Base-by-base conservation (phyloP, 2,329 filamentous ascomycete species). In the Fusarium oligoseptatum region DNA sequence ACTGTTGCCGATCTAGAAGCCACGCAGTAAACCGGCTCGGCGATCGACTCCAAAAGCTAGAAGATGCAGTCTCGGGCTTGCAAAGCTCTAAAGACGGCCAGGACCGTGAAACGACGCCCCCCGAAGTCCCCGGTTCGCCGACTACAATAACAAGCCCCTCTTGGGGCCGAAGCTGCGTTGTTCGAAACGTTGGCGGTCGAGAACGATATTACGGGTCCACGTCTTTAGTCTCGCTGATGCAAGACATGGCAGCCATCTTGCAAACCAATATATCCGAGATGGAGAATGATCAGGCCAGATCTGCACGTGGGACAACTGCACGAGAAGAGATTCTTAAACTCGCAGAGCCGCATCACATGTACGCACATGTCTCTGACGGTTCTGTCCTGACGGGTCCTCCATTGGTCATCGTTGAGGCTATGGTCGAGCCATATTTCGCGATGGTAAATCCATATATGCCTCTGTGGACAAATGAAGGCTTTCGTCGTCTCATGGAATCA, bases 361-460 rank as follows among this genome's bases (percentile, higher is more conserved):
- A 52, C 14, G 20, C 29, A 29, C 55, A 62, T 29, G 48, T 69
- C 22, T 69, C 45, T 17, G 67, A 66, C 43, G 67, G 67, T 6
- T 69, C 67, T 1, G 27, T 62, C n/a, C 32, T 66, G 15, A 69
- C 61, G 11, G 64, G 67, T 2, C 67, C 67, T 22, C 62, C 67
- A 7, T 41, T 37, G 29, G 67, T 69, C 15, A 69, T 69, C 11
- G 55, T 69, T 4, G 62, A 69, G 29, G 67, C 67, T 9, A 66
- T 69, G 67, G 62, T 69, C n/a, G 67, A 66, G 14, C 63, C 67
- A 6, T 66, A 69, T 34, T 69, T 66, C 36, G 67, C 66, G 8
- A 57, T 62, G 56, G 67, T 62, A n/a, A 69, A 66, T n/a, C 67
- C 56, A 2, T 20, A 61, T 32, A 69, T 69, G 57, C 67, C 57